A percentile compares a stretch with the other conserved stretches of the same genome.
These are phyloP conservation scores for Collybia sordida DNA, from an alignment of 768 basidiomycete genomes.

Conservation along the genomic window DNA sequence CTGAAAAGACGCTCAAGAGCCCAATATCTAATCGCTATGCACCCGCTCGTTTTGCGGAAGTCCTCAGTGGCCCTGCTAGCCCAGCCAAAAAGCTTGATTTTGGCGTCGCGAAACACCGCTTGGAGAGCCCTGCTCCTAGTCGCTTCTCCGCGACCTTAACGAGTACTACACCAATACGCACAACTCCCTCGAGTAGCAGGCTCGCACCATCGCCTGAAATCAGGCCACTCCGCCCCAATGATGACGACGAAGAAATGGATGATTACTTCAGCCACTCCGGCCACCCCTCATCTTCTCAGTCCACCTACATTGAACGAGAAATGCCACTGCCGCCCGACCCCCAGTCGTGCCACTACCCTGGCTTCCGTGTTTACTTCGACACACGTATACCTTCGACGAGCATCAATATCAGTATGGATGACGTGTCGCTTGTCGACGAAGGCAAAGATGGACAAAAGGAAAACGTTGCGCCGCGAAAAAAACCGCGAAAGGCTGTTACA, in stretches of 20 bases:
- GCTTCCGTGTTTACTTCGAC: slow-evolving; percentile 61
- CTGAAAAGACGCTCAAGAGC: slow-evolving; percentile 35
- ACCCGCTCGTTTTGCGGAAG: slow-evolving; percentile 20
- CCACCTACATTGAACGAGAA: slow-evolving; percentile 31
- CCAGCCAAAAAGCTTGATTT: slow-evolving; percentile 57
- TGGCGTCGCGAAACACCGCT: slow-evolving; percentile 33
- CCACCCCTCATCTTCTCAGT: slow-evolving; percentile 12
- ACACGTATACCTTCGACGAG: slow-evolving; percentile 21
- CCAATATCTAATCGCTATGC: slow-evolving; percentile 23
- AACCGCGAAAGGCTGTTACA: slow-evolving; percentile 37
- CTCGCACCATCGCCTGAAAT: slow-evolving; percentile 30
- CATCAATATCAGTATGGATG: slow-evolving; percentile 1
- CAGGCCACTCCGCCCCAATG: slow-evolving; percentile 5
- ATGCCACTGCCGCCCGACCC: slow-evolving; percentile 45
- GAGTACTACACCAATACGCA: slow-evolving; percentile 20
- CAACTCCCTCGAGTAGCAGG: slow-evolving; percentile 7
- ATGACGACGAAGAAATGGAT: slow-evolving; percentile 13
- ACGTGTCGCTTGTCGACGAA: slow-evolving; percentile 11
- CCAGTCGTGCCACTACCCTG: slow-evolving; percentile 65
- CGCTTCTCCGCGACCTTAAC: slow-evolving; percentile 6
- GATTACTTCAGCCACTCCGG: slow-evolving; percentile 21
- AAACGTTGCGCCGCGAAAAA: slow-evolving; percentile 52
- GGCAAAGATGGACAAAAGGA: slow-evolving; percentile 52
- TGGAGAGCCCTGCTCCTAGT: slow-evolving; percentile 10
- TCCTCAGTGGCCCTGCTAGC: slow-evolving; percentile 32